Evolutionary conservation across 2,329 filamentous ascomycete species (phyloP), one percentile per base, ranked within the genome.

Genomic region (Cladophialophora carrionii): DNA sequence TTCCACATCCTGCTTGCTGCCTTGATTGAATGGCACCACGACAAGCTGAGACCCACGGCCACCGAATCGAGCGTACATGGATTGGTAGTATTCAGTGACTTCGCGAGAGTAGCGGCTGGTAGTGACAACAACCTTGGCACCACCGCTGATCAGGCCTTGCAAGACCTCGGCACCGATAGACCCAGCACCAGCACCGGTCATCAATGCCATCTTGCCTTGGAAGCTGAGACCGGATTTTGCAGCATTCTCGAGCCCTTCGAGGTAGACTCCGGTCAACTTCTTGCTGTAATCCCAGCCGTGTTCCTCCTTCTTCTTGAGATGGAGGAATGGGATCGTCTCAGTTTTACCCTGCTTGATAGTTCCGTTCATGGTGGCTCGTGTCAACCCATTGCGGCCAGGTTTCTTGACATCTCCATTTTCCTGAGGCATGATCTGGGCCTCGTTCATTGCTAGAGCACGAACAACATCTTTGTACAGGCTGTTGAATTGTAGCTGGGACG

Each of bases 261-360:
- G 87, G 77, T 99, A 99, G 72, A 93, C 80, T 63, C 91, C 90
- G 26, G 95, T 98, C 64, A 99, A 86, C 83, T 96, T 97, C 86
- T 98, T 99, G 87, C 92, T 98, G 83, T 98, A 99, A 75, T 98
- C 93, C 95, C 95, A 99, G 67, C 94, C 94, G 74, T 96, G 90
- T 68, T 93, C 87, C 61, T 91, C 88, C 80, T 96, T 96, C 78
- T 92, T 90, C 86, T 97, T 97, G 64, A 99, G 83, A 77, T 99
- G 95, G 60, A 99, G 82, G 87, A 99, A 99, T 37, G 95, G 95
- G 72, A 99, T 96, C 20, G 95, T 96, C 82, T 98, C 94, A 63
- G 96, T 88, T 83, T 96, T 97, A 78, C 92, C 92, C 64, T 83
- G 79, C 83, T 95, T 96, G 73, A 84, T 81, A 51, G 78, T 78